Percentiles rank a stretch among this genome's conserved stretches.
Conservation (phyloP, 257 asterid genomes). For the Capsicum pubescens region DNA sequence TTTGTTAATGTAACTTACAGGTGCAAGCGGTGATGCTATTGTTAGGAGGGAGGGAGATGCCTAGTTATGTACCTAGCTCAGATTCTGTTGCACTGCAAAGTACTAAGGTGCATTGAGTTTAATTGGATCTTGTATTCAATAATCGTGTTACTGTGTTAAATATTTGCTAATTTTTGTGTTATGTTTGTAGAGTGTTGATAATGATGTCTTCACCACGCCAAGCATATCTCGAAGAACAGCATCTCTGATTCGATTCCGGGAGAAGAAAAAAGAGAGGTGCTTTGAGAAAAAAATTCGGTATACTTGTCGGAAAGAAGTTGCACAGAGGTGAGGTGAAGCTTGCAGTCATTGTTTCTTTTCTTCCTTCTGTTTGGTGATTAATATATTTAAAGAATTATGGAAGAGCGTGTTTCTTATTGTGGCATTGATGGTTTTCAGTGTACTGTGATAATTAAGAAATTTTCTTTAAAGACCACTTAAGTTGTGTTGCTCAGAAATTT, state of each 20-base stretch:
- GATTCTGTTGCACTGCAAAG: slow-evolving; percentile 38
- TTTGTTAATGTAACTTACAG: slow-evolving; percentile 33
- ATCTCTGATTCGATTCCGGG: slow-evolving; percentile 57
- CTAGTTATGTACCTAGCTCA: slow-evolving; percentile 38
- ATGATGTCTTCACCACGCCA: slow-evolving; percentile 35
- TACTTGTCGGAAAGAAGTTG: slow-evolving; percentile 59
- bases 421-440: background rate
- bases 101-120: slow-evolving; percentile 43
- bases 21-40: slow-evolving; percentile 54
- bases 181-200: slow-evolving; percentile 43
- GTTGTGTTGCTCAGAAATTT: background rate
- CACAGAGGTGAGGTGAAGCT: slow-evolving; percentile 46
- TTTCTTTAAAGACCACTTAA: background rate
- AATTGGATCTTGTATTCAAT: slow-evolving; percentile 15
- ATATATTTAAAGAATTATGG: background rate
- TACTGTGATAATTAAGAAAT: background rate
- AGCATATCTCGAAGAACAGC: slow-evolving; percentile 45
- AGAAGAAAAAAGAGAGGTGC: slow-evolving; percentile 60
- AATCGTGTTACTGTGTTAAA: background rate
- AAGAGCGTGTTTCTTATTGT: background rate
- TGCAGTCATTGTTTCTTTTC: background rate
- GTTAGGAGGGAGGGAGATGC: slow-evolving; percentile 44
- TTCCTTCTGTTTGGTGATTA: background rate
- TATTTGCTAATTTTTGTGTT: slow-evolving; percentile 29
- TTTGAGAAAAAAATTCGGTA: slow-evolving; percentile 58